These are phyloP conservation scores for Trametes maxima DNA, from an alignment of 768 basidiomycete species.

Conservation along the genomic window DNA sequence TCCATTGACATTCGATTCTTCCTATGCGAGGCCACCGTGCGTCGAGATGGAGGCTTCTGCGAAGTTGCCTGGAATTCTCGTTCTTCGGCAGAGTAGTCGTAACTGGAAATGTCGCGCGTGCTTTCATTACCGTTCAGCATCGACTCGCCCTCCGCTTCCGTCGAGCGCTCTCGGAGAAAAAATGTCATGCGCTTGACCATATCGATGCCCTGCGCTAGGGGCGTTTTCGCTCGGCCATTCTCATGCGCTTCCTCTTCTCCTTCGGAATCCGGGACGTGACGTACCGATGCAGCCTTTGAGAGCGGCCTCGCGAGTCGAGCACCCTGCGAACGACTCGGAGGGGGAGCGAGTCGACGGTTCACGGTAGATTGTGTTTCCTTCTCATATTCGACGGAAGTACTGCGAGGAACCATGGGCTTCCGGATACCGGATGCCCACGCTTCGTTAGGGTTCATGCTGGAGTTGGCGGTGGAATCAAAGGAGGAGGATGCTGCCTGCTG, in stretches of 20 bases:
- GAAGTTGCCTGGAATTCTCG: constrained; percentile 50
- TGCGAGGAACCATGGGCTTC: constrained; percentile 58
- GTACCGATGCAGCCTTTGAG: constrained; percentile 56
- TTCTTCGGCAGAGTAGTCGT: constrained; percentile 82
- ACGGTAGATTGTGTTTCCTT: constrained; percentile 57
- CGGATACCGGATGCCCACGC: constrained; percentile 68
- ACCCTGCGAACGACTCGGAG: constrained; percentile 48
- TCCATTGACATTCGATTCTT: constrained; percentile 71
- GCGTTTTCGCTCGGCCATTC: constrained; percentile 63
- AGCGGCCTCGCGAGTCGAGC: constrained; percentile 47
- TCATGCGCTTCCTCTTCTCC: constrained; percentile 46
- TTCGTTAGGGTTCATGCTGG: constrained; percentile 52
- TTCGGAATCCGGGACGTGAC: constrained; percentile 71
- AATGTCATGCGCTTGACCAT: constrained; percentile 58
- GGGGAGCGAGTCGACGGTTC: constrained; percentile 60
- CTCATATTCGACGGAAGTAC: constrained; percentile 82
- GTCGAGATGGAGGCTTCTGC: constrained; percentile 34
- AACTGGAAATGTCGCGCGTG: constrained; percentile 50
- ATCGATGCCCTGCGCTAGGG: constrained; percentile 63
- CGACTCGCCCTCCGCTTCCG: constrained; percentile 48
- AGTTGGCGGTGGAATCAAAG: constrained; percentile 23
- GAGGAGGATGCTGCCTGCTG: constrained; percentile 59
- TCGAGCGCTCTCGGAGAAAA: constrained; percentile 64
- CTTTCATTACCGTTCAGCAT: constrained; percentile 40
- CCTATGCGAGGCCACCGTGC: constrained; percentile 41